Conservation (phyloP, 106 monocot genomes). For the Gastrodia elata region DNA sequence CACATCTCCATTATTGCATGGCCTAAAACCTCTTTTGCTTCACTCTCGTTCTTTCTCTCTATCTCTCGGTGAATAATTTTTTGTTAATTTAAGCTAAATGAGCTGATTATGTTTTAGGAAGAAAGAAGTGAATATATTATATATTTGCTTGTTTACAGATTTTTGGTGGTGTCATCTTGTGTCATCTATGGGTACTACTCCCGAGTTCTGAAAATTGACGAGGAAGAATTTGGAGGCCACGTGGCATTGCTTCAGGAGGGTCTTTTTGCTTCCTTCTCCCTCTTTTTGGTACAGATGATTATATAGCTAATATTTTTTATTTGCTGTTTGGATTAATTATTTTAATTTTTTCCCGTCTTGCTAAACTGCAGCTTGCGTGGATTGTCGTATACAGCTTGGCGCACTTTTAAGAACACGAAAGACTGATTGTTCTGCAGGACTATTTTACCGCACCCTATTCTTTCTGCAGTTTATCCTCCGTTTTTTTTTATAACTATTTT, state of each 20-base stretch:
- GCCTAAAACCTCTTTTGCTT: too few species aligned
- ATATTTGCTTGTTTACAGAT: conserved; percentile 35
- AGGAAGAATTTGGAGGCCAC: conserved; percentile 92
- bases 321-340: too few species aligned
- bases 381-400: conserved; percentile 90
- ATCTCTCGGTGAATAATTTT: too few species aligned
- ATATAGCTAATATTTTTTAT: background rate
- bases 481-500: too few species aligned
- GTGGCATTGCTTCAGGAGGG: conserved; percentile 82
- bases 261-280: conserved; percentile 82
- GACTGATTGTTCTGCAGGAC: background rate
- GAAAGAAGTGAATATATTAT: too few species aligned
- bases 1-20: too few species aligned
- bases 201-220: conserved; percentile 68
- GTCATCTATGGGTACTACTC: conserved; percentile 77
- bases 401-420: conserved; percentile 46
- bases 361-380: conserved; percentile 77
- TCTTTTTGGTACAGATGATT: conserved; percentile 72
- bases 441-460: background rate
- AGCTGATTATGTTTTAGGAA: too few species aligned
- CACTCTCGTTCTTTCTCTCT: too few species aligned
- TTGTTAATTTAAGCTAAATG: too few species aligned
- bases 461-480: background rate
- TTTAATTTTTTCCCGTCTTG: conserved; percentile 1
- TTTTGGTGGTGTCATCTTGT: conserved; percentile 59